Conservation (phyloP, 345 rosid species). For the Syzygium oleosum region DNA sequence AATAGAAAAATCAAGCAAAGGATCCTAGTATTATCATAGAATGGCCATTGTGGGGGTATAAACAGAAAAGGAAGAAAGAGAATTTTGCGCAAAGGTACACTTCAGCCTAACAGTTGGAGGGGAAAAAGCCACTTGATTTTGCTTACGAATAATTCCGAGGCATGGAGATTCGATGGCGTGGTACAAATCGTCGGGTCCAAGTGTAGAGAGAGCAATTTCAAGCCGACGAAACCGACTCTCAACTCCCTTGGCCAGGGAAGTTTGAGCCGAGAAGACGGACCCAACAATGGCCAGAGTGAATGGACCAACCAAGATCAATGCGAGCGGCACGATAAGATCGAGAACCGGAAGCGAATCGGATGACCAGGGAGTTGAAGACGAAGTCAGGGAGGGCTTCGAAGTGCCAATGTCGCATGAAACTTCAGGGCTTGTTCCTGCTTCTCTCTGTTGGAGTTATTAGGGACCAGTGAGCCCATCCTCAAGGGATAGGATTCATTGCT, state of each 20-base stretch:
- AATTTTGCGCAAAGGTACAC: neutral
- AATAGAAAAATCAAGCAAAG: no score
- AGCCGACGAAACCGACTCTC: neutral
- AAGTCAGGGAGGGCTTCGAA: neutral
- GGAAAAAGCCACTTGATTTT: neutral
- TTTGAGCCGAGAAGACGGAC: neutral
- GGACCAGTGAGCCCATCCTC: no score
- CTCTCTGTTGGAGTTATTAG: neutral
- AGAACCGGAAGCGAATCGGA: neutral
- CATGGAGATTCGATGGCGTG: neutral
- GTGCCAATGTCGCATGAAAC: neutral
- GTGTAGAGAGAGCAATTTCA: neutral
- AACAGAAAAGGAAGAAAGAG: neutral
- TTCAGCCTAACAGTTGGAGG: neutral
- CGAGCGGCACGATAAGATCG: neutral
- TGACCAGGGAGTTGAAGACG: neutral
- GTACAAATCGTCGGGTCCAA: neutral
- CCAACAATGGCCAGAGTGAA: neutral
- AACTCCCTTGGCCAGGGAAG: neutral
- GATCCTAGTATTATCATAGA: no score
- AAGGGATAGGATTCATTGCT: neutral
- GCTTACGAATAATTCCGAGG: neutral
- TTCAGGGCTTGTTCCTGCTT: neutral
- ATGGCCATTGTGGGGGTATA: no score
- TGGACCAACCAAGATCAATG: neutral